These are phyloP conservation scores for Fusarium falciforme DNA, from an alignment of 2,329 filamentous ascomycete species.

Conservation along the genomic window DNA sequence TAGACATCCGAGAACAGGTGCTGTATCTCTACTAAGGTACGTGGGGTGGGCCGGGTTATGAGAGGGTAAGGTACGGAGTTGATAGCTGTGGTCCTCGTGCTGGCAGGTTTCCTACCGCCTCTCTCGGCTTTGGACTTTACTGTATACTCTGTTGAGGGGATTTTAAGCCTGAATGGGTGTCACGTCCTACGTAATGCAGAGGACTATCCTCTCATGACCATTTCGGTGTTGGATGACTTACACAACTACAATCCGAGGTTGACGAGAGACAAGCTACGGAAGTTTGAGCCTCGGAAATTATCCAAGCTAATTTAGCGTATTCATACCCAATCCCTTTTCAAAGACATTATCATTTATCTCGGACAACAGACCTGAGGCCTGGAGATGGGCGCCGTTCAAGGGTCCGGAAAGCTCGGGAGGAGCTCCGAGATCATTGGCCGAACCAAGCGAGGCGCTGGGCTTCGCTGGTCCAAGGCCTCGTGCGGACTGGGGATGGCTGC, in stretches of 20 bases:
- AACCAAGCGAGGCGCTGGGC: not conserved
- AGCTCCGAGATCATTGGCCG: constrained; percentile 11
- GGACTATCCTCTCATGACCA: not conserved
- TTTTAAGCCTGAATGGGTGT: not conserved
- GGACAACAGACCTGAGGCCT: not conserved
- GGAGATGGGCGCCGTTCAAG: not conserved
- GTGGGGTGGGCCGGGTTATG: not conserved
- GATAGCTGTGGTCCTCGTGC: not conserved
- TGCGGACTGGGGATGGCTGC: not conserved
- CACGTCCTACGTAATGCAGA: not conserved
- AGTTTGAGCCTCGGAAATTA: not conserved
- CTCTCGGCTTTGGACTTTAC: not conserved
- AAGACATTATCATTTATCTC: not conserved
- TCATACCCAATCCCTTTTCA: not conserved
- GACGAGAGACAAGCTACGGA: not conserved
- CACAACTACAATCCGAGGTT: not conserved
- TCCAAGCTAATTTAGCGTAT: not conserved
- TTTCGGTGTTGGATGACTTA: not conserved
- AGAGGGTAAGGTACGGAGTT: not conserved
- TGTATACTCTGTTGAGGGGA: not conserved
- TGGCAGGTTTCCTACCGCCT: not conserved
- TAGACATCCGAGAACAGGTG: too few relatives aligned
- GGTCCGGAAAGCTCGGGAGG: constrained; percentile 29
- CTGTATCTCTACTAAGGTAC: not conserved
- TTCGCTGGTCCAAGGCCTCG: not conserved